Base-by-base conservation (phyloP, 2,329 filamentous ascomycete genomes). In the Fusarium sacchari region DNA sequence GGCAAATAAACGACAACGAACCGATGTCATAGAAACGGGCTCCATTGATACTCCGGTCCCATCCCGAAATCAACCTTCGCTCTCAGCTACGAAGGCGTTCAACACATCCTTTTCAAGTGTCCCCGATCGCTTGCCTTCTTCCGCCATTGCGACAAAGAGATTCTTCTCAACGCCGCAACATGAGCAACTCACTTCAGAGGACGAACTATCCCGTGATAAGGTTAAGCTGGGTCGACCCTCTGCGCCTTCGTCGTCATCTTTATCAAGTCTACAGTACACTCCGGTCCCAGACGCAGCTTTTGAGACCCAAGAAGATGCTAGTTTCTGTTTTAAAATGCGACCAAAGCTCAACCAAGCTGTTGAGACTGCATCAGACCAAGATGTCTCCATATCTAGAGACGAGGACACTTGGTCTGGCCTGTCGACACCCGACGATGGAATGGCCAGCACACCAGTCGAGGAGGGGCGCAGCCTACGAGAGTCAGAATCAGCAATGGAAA, bases 301-400 rank as follows among this genome's bases (percentile, higher is more conserved):
- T 15, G 69, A 78, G 57, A 82, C 77, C 15, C 80, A 83, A 47
- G 73, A 78, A 66, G 81, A 83, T 44, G 72, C 76, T 18, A 83
- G 79, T 61, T 82, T 82, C 56, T 71, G 73, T 24, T 83, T 80
- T 67, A 81, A 77, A 28, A 76, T 76, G 46, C 75, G 67, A 11
- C 43, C 64, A 34, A 76, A 32, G 50, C 13, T n/a, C 24, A 34
- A 55, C 13, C 44, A 62, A 24, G 43, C 49, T 4, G 10, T 37
- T 3, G 32, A 52, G 22, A 22, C 37, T 17, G 28, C 17, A 26
- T n/a, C 56, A 4, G 50, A 43, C 26, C 34, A 58, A 34, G 59
- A 64, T 15, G n/a, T 24, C 10, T 37, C 20, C 14, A 56, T 55
- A 44, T 22, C 14, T 9, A 60, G 28, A 24, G 47, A 40, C 17